Percentiles rank a stretch among this genome's conserved stretches.
Evolutionary conservation across 768 basidiomycete species (phyloP).

Genomic region (Exidia glandulosa): DNA sequence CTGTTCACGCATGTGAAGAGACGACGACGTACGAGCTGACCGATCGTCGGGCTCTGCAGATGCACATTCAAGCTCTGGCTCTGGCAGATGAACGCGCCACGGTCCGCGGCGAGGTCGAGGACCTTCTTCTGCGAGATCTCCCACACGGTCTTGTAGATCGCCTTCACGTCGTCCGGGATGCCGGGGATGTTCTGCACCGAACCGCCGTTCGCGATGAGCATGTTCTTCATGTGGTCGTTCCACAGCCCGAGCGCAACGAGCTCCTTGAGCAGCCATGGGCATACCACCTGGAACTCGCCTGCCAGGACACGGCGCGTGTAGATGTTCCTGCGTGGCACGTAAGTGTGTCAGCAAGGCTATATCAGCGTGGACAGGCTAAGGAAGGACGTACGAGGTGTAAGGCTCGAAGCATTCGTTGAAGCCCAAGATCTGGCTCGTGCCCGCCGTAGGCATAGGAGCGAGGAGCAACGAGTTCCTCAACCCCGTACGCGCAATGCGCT

Average conservation of each 20-base stretch:
- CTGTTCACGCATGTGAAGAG: conserved; percentile 12
- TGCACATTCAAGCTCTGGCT: conserved; percentile 92
- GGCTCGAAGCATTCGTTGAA: conserved; percentile 99
- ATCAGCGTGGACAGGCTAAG: too few relatives aligned
- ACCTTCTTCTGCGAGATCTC: conserved; percentile 98
- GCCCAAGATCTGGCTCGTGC: conserved; percentile 95
- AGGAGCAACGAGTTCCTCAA: conserved; percentile 82
- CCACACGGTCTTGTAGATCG: conserved; percentile 99
- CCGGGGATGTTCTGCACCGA: conserved; percentile 77
- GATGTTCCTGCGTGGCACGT: conserved; percentile 95
- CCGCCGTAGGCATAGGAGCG: conserved; percentile 99
- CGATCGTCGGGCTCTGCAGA: conserved; percentile 75
- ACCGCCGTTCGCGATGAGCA: conserved; percentile 94
- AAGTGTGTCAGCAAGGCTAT: too few relatives aligned
- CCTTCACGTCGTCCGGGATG: conserved; percentile 87
- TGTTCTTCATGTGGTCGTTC: conserved; percentile 99
- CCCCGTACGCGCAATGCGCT: conserved; percentile 69
- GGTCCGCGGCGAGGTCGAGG: conserved; percentile 93
- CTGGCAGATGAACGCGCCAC: conserved; percentile 96
- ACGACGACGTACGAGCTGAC: conserved; percentile 47
- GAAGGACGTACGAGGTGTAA: too few relatives aligned
- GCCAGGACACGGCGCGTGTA: conserved; percentile 99
- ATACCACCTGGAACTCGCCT: conserved; percentile 98
- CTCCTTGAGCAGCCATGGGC: conserved; percentile 95
- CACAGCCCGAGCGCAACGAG: conserved; percentile 91